phyloP scores from a whole-genome alignment of 768 basidiomycete genomes.

The Suillus ampliporus region DNA sequence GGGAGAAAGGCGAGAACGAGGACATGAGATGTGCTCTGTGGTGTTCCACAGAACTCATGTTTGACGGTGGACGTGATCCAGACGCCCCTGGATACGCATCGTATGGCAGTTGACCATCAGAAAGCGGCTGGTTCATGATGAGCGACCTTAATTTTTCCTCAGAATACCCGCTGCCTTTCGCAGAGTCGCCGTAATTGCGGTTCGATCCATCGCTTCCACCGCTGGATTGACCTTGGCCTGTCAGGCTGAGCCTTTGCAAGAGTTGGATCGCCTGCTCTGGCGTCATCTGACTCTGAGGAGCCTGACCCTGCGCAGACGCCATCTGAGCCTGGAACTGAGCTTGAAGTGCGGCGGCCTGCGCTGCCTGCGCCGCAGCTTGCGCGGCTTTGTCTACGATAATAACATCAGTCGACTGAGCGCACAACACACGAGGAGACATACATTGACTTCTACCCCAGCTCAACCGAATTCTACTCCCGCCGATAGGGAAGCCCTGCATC shows the following conservation, averaged over 20 bases:
- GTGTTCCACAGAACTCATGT: conserved; percentile 21
- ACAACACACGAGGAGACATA: conserved; percentile 30
- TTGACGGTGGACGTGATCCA: conserved; percentile 19
- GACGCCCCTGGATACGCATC: conserved; percentile 29
- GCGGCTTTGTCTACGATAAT: conserved; percentile 77
- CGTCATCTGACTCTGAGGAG: conserved; percentile 44
- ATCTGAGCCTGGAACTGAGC: conserved; percentile 43
- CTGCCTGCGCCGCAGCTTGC: conserved; percentile 85
- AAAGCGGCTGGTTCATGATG: conserved; percentile 24
- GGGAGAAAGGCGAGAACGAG: conserved; percentile 79
- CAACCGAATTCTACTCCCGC: conserved; percentile 87
- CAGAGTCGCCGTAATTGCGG: conserved; percentile 16
- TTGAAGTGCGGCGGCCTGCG: conserved; percentile 76
- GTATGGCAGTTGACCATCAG: conserved; percentile 23
- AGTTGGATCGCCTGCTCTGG: conserved; percentile 69
- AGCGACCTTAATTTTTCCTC: conserved; percentile 32
- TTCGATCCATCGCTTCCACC: conserved; percentile 18
- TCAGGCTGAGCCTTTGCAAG: conserved; percentile 58
- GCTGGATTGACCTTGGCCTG: conserved; percentile 36
- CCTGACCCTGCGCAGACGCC: conserved; percentile 17
- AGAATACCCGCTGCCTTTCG: conserved; percentile 21
- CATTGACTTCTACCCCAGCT: conserved; percentile 96
- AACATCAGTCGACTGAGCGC: conserved; percentile 13
- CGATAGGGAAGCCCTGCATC: conserved; percentile 96
- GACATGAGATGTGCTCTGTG: conserved; percentile 27